phyloP scores from a whole-genome alignment of 257 asterid genomes.

The Solanum tarijense region DNA sequence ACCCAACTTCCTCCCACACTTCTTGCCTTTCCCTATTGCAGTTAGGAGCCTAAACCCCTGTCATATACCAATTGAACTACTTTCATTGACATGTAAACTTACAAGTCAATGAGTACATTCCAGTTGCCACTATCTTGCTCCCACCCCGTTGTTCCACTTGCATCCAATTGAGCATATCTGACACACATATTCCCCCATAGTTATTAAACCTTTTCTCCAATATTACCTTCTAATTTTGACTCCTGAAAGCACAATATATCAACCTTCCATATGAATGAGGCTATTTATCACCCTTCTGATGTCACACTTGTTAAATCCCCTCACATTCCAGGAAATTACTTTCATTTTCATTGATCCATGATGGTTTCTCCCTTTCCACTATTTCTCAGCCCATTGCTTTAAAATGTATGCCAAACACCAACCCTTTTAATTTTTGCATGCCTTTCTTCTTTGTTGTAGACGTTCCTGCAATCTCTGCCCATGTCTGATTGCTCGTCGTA shows the following conservation, averaged over 20 bases:
- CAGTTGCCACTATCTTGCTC: not conserved
- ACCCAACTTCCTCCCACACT: not conserved
- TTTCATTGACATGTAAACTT: not conserved
- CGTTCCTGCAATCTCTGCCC: not conserved
- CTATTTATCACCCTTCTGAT: not conserved
- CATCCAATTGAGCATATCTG: not conserved
- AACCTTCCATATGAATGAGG: not conserved
- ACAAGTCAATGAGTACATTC: not conserved
- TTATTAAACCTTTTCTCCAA: not conserved
- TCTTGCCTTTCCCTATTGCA: not conserved
- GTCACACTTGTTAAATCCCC: not conserved
- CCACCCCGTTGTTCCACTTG: not conserved
- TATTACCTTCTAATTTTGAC: not conserved
- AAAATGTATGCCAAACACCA: not conserved
- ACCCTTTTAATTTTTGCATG: not conserved
- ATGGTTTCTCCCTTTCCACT: not conserved
- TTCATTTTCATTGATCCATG: not conserved
- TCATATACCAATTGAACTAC: not conserved
- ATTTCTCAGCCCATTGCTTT: not conserved
- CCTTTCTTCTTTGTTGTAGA: not conserved
- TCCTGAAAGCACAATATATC: not conserved
- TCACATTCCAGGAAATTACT: not conserved
- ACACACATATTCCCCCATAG: not conserved
- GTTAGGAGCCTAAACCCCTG: not conserved
- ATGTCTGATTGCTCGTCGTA: not conserved